Base-by-base conservation (phyloP, 164 flowering plant species). In the Saururus chinensis region DNA sequence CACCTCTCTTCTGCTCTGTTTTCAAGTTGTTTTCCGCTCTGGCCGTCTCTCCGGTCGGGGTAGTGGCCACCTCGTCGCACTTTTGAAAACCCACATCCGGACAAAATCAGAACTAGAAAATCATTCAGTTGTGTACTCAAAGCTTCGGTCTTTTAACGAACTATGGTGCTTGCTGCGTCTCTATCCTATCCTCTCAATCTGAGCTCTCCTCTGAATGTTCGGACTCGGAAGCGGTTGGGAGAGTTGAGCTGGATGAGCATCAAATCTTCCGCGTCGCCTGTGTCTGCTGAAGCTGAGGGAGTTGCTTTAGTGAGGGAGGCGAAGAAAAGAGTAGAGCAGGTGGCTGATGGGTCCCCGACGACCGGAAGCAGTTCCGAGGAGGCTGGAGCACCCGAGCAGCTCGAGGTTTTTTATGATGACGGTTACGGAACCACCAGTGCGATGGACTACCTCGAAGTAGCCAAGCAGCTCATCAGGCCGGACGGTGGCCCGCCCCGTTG, bases 401-500 rank as follows among this genome's bases (percentile, higher is more conserved):
- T 63, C 82, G 79, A 77, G 40, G 65, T 72, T 45, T 73, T 85
- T 61, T 83, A 85, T 81, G 89, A 86, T 71, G 97, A 89, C 79
- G 92, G 86, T 9, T 87, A 72, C 78, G 84, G 88, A 57, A 73
- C 63, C 57, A 51, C 16, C 9, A 84, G 75, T 62, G 84, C 87
- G 70, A 81, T 82, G 66, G 89, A 90, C 74, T 90, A 84, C 63
- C 76, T 87, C 60, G 84, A 80, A 26, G 57, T 51, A 16, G 69
- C 88, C 0, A 74, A 64, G 55, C 87, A 84, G 37, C 55, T 90
- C 22, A 73, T 79, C 51, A 79, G 66, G 71, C 73, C 83, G 0
- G 97, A 90, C 57, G 95, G 92, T 4, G 95, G 95, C 10, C 92
- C 97, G 7, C 84, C 83, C 13, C 68, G 97, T 64, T 90, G 97